Percentiles rank a stretch among this genome's conserved stretches.
Conservation (phyloP, 371 early-diverging fungal species). For the Mucor saturninus region DNA sequence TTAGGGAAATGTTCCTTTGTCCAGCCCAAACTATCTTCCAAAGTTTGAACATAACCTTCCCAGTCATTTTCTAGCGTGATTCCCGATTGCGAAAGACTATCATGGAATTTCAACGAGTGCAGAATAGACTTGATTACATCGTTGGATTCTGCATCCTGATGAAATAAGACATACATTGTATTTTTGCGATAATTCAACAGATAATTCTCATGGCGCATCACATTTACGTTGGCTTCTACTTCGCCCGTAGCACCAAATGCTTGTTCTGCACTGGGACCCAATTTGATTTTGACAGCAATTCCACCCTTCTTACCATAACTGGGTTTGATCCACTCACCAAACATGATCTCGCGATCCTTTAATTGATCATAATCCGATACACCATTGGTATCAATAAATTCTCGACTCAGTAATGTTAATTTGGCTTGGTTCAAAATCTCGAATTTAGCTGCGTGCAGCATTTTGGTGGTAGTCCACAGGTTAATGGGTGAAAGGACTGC, state of each 20-base stretch:
- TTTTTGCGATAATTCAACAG: conserved; percentile 47
- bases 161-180: conserved; percentile 56
- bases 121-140: conserved; percentile 67
- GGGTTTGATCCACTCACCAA: conserved; percentile 71
- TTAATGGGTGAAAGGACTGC: conserved; percentile 63
- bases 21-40: conserved; percentile 54
- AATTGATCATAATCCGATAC: conserved; percentile 48
- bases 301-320: conserved; percentile 30
- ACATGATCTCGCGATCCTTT: conserved; percentile 53
- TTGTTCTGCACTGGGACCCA: conserved; percentile 52
- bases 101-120: conserved; percentile 62
- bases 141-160: conserved; percentile 53
- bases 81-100: conserved; percentile 29
- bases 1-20: conserved; percentile 47
- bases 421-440: conserved; percentile 71
- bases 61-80: conserved; percentile 39
- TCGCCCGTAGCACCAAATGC: conserved; percentile 48
- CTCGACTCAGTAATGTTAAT: conserved; percentile 52
- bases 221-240: conserved; percentile 41
- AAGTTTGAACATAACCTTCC: conserved; percentile 33
- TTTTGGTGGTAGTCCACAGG: conserved; percentile 56
- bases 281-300: conserved; percentile 38
- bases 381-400: conserved; percentile 50
- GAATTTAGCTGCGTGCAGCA: conserved; percentile 67
- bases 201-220: conserved; percentile 50